phyloP scores from a whole-genome alignment of 495 filamentous ascomycete species.

The Neurospora cerealis region DNA sequence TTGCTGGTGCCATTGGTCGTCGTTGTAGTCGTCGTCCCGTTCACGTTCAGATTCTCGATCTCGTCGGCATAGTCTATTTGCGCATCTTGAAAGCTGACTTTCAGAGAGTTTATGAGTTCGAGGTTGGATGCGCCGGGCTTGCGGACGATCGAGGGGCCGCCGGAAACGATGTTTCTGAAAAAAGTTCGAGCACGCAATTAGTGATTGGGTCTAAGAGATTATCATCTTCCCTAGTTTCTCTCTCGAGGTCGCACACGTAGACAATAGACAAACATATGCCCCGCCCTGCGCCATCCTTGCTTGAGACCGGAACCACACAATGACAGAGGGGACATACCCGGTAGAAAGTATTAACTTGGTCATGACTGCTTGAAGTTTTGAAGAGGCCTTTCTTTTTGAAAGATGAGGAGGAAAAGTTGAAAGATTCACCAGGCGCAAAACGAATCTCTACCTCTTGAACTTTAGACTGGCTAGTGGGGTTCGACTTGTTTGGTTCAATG shows the following conservation, averaged over 20 bases:
- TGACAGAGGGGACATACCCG: conserved; percentile 45
- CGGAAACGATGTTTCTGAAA: conserved; percentile 73
- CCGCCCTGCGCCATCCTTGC: neutral
- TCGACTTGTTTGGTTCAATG: neutral
- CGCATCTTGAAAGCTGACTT: conserved; percentile 64
- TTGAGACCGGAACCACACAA: neutral
- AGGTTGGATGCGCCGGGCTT: conserved; percentile 69
- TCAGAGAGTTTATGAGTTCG: conserved; percentile 78
- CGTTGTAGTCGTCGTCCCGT: conserved; percentile 19
- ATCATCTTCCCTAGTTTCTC: neutral
- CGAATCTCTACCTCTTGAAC: neutral
- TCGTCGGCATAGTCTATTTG: conserved; percentile 48
- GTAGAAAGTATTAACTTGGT: conserved; percentile 83
- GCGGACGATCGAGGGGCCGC: conserved; percentile 69
- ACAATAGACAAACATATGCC: neutral
- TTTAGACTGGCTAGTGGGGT: neutral
- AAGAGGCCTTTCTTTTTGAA: neutral
- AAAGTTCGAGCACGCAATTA: conserved; percentile 13
- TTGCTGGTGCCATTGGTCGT: conserved; percentile 45
- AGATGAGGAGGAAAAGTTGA: neutral
- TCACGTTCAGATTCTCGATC: conserved; percentile 27
- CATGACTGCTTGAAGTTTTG: conserved; percentile 26
- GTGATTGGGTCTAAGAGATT: conserved; percentile 1
- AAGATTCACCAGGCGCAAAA: neutral
- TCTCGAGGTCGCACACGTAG: neutral